Percentiles rank a stretch among this genome's conserved stretches.
phyloP scores from a whole-genome alignment of 192 early-diverging fungal species.

The Coemansia aciculifera region DNA sequence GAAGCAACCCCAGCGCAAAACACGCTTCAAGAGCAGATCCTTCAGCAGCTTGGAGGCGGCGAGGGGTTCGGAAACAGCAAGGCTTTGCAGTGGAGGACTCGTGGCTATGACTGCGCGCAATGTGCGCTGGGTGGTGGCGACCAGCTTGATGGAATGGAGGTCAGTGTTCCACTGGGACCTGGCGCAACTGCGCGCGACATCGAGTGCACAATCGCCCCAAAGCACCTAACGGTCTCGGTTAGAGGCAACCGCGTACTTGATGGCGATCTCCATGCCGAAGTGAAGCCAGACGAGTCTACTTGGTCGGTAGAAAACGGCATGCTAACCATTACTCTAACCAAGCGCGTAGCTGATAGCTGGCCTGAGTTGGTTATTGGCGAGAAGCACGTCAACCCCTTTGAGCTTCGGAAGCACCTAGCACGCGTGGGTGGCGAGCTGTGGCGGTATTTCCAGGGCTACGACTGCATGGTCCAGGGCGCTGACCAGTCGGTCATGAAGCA shows the following conservation, averaged over 20 bases:
- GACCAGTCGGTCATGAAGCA: constrained; percentile 27
- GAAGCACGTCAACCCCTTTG: constrained; percentile 24
- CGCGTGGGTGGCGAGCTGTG: constrained; percentile 41
- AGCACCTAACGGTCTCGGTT: constrained; percentile 25
- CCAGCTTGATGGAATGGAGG: constrained; percentile 40
- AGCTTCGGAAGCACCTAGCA: constrained; percentile 41
- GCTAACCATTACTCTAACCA: constrained; percentile 37
- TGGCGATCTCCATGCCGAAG: constrained; percentile 33
- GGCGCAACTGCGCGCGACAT: constrained; percentile 19
- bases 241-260: constrained; percentile 23
- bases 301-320: constrained; percentile 38
- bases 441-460: constrained; percentile 53
- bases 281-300: constrained; percentile 24
- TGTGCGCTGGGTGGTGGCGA: constrained; percentile 29
- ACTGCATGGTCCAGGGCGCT: constrained; percentile 27
- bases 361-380: constrained; percentile 35
- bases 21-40: constrained; percentile 32
- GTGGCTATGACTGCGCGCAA: constrained; percentile 38
- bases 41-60: constrained; percentile 32
- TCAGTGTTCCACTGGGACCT: constrained; percentile 26
- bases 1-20: constrained; percentile 4
- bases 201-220: constrained; percentile 22
- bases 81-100: constrained; percentile 35
- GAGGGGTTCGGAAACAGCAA: constrained; percentile 4
- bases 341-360: constrained; percentile 32